Base-by-base conservation (phyloP, 2,329 filamentous ascomycete species). In the Coleophoma cylindrospora region DNA sequence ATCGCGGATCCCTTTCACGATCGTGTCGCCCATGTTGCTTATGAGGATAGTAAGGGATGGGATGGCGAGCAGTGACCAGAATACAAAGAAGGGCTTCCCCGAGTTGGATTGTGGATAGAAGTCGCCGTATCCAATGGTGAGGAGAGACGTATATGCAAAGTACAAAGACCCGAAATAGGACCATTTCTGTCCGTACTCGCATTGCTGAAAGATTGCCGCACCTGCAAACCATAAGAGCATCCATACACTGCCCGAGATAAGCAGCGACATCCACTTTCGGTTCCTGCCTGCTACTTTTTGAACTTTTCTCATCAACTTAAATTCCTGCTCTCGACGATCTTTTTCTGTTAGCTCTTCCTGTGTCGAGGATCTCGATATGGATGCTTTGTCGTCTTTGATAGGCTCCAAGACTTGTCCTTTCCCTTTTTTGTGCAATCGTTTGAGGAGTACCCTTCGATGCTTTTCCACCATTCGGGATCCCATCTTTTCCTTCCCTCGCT, bases 41-140 rank as follows among this genome's bases (percentile, higher is more conserved):
- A 95, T 87, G 12, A 96, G 77, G 15, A 95, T 84, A 0, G 91
- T 95, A 79, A 91, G 91, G 2, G 88, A 91, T 0, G 91, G 91
- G 3, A 96, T 76, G 0, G 91, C 90, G 22, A 96, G 77, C 1
- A 96, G 67, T 13, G 85, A 89, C 91, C 91, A 96, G 50, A 96
- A 84, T n/a, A 96, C 88, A 61, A 95, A 96, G 65, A 96, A 95
- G 0, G 88, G 82, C 49, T 88, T 84, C 1, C 88, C 89, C 0
- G 84, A 78, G 55, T 91, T 91, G 2, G 85, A 88, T n/a, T 83
- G 73, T 0, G 90, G 90, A 1, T 84, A 82, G 5, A 86, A 67
- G 57, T 95, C 90, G 3, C 91, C 91, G 59, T 95, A 96, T 1
- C 91, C 91, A 36, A 96, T 88, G 0, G 91, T 96, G 2, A 91